Conservation (phyloP, 129 eudicot species). For the Tagetes erecta region DNA sequence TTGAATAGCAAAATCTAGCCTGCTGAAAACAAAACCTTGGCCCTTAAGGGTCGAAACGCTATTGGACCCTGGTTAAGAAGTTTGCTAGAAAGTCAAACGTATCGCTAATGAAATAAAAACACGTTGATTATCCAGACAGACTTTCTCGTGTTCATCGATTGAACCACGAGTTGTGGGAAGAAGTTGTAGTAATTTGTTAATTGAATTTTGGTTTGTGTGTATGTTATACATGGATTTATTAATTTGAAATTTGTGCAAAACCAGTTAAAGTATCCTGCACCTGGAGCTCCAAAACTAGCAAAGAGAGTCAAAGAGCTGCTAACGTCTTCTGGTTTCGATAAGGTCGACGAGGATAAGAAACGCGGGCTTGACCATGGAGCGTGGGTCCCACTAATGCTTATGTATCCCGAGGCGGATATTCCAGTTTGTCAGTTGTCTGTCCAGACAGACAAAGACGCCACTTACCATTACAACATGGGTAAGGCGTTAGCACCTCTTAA, state of each 20-base stretch:
- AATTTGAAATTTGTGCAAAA: background rate
- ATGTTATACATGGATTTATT: background rate
- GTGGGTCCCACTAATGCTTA: slow-evolving; percentile 96
- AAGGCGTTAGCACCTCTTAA: slow-evolving; percentile 74
- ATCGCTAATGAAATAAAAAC: too few species aligned
- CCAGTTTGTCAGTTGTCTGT: slow-evolving; percentile 91
- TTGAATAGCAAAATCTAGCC: too few species aligned
- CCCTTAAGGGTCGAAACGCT: too few species aligned
- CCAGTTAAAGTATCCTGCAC: slow-evolving; percentile 87
- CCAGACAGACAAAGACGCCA: slow-evolving; percentile 59
- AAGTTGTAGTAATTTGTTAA: background rate
- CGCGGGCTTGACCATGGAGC: slow-evolving; percentile 97
- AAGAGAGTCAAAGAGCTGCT: slow-evolving; percentile 71
- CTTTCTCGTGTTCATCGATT: too few species aligned
- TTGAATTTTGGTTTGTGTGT: background rate
- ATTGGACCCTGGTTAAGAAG: too few species aligned
- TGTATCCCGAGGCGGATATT: slow-evolving; percentile 91
- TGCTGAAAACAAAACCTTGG: too few species aligned
- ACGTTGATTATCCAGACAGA: too few species aligned
- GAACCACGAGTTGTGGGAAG: background rate
- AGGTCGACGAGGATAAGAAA: slow-evolving; percentile 56
- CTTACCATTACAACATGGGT: slow-evolving; percentile 79
- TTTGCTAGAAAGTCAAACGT: too few species aligned
- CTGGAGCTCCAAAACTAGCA: slow-evolving; percentile 86
- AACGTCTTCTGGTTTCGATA: slow-evolving; percentile 53